Evolutionary conservation across 768 basidiomycete genomes (phyloP), one percentile per base, ranked within the genome.

Genomic region (Boletellus ananas): DNA sequence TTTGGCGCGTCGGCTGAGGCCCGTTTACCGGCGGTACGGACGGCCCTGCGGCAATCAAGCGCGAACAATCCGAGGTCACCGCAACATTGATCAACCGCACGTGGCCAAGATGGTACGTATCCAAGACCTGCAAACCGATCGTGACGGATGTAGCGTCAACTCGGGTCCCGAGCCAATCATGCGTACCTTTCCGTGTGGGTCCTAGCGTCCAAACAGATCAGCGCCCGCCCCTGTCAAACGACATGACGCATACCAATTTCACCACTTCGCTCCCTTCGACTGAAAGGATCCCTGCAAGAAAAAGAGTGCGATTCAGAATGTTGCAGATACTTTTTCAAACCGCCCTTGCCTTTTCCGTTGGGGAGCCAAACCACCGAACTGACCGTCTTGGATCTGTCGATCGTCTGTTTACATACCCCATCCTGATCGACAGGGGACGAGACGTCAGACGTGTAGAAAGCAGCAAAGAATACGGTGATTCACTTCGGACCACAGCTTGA

Each of bases 401-500:
- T 79, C 14, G 75, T 79, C 52, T 65, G 70, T 44, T 59, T 71
- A 51, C 76, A 77, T 29, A 79, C 75, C 7, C 79, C 79, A 31
- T 76, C 72, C 78, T 80, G 37, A 23, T 34, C 6, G 12, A 29
- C 5, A 9, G 29, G 11, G 29, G 29, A 9, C 18, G 10, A 39
- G 3, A 11, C 11, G 17, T 25, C n/a, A 21, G 23, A 21, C 18
- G 29, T 10, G 29, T 11, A 29, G 9, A 29, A 29, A 8, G 25
- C 27, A 12, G 6, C 23, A n/a, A 10, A 33, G 14, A 36, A 12
- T 8, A 14, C 6, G 34, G 2, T 3, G 11, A 47, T 10, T 49
- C 50, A 77, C 78, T 63, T 76, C 73, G n/a, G 70, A 73, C 79
- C 79, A 80, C 18, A 80, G 49, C 53, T 81, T 80, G 48, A 79